Evolutionary conservation across 75 land plant species (phyloP).

Genomic region (Ceratopteris richardii): DNA sequence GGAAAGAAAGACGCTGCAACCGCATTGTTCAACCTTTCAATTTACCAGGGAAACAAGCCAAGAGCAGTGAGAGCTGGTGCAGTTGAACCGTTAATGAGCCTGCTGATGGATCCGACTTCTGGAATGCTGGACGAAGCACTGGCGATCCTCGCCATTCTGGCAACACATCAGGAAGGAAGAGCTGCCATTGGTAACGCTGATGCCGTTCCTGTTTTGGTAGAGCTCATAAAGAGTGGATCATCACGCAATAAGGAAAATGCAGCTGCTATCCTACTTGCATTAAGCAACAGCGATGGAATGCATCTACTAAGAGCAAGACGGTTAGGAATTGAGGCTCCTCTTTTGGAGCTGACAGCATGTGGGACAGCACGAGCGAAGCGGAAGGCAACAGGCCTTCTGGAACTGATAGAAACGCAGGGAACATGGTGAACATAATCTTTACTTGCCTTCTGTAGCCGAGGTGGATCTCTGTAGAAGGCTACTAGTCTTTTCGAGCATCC

Average conservation of each 20-base stretch:
- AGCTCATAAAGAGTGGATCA: constrained; percentile 51
- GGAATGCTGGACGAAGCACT: constrained; percentile 91
- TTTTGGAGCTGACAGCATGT: constrained; percentile 42
- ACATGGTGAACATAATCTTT: too few relatives aligned
- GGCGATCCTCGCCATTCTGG: constrained; percentile 70
- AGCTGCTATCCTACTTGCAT: constrained; percentile 49
- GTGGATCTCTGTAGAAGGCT: too few relatives aligned
- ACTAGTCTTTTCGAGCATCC: too few relatives aligned
- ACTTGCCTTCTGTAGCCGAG: too few relatives aligned
- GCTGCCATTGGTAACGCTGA: constrained; percentile 48
- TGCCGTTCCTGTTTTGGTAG: constrained; percentile 46
- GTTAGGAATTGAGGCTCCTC: constrained; percentile 35
- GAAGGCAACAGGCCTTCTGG: constrained; percentile 50
- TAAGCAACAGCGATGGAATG: constrained; percentile 30
- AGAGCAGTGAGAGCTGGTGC: constrained; percentile 72
- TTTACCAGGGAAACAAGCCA: constrained; percentile 78
- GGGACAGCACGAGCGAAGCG: constrained; percentile 77
- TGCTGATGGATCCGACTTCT: constrained; percentile 52
- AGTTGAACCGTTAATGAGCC: constrained; percentile 52
- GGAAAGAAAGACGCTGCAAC: constrained; percentile 96
- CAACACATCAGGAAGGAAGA: constrained; percentile 78
- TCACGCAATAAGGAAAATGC: constrained; percentile 78
- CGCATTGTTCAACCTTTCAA: constrained; percentile 72
- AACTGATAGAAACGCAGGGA: constrained; percentile 22
- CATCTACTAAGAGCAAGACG: constrained; percentile 24